Conservation (phyloP, 2,329 filamentous ascomycete species). For the Xylariaceae sp. region DNA sequence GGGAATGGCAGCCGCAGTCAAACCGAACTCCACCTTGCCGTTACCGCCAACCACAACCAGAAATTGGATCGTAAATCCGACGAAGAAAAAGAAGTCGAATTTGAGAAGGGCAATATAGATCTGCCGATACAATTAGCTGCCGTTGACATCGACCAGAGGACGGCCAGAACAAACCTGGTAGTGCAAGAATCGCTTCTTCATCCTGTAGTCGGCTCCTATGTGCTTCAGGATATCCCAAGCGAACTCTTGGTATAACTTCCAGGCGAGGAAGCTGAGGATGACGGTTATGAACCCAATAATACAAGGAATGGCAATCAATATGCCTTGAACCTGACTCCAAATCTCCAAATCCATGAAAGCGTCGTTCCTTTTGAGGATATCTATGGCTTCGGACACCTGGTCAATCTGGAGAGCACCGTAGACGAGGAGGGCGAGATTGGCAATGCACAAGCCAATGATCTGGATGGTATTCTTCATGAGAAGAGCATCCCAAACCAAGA, state of each 20-base stretch:
- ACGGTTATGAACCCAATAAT: constrained; percentile 75
- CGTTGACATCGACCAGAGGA: neutral
- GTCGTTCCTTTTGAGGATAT: constrained; percentile 39
- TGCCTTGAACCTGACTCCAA: constrained; percentile 68
- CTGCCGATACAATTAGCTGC: constrained; percentile 40
- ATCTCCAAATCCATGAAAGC: constrained; percentile 48
- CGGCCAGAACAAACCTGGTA: constrained; percentile 70
- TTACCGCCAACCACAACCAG: constrained; percentile 78
- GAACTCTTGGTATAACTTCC: constrained; percentile 97
- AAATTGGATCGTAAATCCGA: constrained; percentile 97
- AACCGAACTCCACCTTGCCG: constrained; percentile 69
- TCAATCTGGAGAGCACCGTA: constrained; percentile 92
- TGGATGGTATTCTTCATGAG: constrained; percentile 98
- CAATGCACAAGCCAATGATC: constrained; percentile 88
- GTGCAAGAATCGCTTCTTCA: constrained; percentile 94
- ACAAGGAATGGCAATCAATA: constrained; percentile 78
- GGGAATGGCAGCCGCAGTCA: constrained; percentile 86
- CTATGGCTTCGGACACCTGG: constrained; percentile 75
- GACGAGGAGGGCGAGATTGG: constrained; percentile 86
- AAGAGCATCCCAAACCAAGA: constrained; percentile 89
- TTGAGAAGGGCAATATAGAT: constrained; percentile 97
- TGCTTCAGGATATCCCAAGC: constrained; percentile 99
- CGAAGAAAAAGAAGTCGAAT: constrained; percentile 99
- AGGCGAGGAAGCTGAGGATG: constrained; percentile 71
- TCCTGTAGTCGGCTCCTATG: constrained; percentile 92